These are phyloP conservation scores for Oropetium thomaeum DNA, from an alignment of 176 grass and related monocot genomes.

Conservation along the genomic window DNA sequence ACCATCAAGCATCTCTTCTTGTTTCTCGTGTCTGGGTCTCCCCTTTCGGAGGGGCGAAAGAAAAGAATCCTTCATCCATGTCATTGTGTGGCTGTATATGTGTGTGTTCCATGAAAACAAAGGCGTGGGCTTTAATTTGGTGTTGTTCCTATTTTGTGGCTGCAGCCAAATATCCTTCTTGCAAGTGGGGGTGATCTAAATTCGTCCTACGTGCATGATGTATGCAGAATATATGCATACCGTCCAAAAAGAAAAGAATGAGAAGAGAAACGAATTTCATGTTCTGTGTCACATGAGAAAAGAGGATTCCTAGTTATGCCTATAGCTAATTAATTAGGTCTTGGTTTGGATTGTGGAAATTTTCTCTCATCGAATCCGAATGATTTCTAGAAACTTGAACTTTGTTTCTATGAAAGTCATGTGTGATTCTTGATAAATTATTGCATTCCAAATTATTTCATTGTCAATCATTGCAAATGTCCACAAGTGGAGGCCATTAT, in stretches of 20 bases:
- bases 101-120: not conserved
- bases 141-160: constrained; percentile 23
- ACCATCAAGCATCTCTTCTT: not conserved
- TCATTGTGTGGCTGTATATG: not conserved
- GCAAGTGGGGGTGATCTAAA: constrained; percentile 12
- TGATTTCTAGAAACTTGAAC: no score
- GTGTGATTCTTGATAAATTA: no score
- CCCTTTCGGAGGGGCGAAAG: not conserved
- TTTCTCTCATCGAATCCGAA: no score
- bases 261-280: not conserved
- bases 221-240: not conserved
- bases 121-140: not conserved
- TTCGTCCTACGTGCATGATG: not conserved
- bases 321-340: no score
- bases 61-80: not conserved
- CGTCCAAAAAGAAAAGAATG: not conserved
- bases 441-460: no score
- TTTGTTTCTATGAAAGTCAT: no score
- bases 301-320: not conserved
- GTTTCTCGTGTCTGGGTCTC: not conserved
- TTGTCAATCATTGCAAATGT: no score
- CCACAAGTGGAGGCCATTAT: no score
- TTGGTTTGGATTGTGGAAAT: no score
- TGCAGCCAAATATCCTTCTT: not conserved
- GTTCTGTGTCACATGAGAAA: not conserved